Conservation (phyloP, 2,329 filamentous ascomycete genomes). For the Ascosphaera pollenicola region DNA sequence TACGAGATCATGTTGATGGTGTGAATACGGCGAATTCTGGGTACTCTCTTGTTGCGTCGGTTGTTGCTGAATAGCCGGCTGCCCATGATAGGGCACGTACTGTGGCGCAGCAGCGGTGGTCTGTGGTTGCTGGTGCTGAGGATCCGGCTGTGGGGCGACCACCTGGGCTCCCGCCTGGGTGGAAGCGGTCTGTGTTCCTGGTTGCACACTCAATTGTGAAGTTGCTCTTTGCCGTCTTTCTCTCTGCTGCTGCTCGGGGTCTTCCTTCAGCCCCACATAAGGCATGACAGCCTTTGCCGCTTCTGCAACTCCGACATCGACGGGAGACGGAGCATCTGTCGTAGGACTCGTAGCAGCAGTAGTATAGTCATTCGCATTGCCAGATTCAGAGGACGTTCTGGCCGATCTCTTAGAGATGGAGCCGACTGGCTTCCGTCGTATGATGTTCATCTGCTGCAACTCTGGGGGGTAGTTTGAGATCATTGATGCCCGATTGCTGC, state of each 20-base stretch:
- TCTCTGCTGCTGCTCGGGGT: background rate
- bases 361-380: background rate
- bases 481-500: background rate
- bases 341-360: too few species aligned
- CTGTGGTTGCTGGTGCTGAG: too few species aligned
- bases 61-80: too few species aligned
- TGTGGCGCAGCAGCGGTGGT: too few species aligned
- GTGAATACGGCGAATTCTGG: background rate
- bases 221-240: slow-evolving; percentile 8
- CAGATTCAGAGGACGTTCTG: background rate
- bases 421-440: background rate
- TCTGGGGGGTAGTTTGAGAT: background rate
- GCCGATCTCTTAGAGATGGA: background rate
- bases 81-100: too few species aligned
- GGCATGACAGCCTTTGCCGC: background rate
- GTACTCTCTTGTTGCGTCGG: background rate
- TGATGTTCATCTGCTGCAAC: background rate
- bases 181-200: background rate
- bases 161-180: background rate
- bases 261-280: background rate
- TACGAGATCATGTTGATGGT: background rate
- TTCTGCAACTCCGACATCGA: background rate
- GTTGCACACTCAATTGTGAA: background rate
- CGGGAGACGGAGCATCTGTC: background rate
- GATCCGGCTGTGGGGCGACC: background rate